Evolutionary conservation across 148 eudicot species (phyloP).

Genomic region (Cornus kousa): DNA sequence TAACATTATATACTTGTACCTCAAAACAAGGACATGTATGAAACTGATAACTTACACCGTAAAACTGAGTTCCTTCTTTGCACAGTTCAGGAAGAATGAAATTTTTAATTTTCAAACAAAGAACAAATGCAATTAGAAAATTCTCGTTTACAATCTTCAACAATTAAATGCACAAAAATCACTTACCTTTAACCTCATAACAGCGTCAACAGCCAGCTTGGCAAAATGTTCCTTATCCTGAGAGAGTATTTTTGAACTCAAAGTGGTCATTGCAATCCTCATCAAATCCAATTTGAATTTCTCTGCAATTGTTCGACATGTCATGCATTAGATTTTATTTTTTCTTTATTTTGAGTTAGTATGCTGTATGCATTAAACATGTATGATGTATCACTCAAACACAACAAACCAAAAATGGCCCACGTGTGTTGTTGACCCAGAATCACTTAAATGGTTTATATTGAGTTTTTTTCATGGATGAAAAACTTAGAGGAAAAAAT

Average conservation of each 20-base stretch:
- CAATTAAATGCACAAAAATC: not conserved
- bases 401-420: not conserved
- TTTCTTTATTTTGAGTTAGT: too few relatives aligned
- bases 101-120: too few relatives aligned
- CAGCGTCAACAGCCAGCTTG: constrained; percentile 92
- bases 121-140: not conserved
- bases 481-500: not conserved
- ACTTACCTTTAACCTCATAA: constrained; percentile 86
- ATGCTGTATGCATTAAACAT: too few relatives aligned
- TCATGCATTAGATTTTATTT: not conserved
- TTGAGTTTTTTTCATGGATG: not conserved
- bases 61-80: too few relatives aligned
- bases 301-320: constrained; percentile 45
- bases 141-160: not conserved
- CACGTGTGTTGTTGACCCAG: not conserved
- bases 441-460: not conserved
- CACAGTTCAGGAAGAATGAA: not conserved
- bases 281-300: constrained; percentile 87
- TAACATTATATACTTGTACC: too few relatives aligned
- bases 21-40: too few relatives aligned
- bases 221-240: constrained; percentile 99
- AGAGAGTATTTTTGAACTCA: constrained; percentile 95
- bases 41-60: too few relatives aligned
- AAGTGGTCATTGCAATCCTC: constrained; percentile 95
- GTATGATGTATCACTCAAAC: not conserved